These are phyloP conservation scores for Remersonia thermophila DNA, from an alignment of 2,329 filamentous ascomycete genomes.

Conservation along the genomic window DNA sequence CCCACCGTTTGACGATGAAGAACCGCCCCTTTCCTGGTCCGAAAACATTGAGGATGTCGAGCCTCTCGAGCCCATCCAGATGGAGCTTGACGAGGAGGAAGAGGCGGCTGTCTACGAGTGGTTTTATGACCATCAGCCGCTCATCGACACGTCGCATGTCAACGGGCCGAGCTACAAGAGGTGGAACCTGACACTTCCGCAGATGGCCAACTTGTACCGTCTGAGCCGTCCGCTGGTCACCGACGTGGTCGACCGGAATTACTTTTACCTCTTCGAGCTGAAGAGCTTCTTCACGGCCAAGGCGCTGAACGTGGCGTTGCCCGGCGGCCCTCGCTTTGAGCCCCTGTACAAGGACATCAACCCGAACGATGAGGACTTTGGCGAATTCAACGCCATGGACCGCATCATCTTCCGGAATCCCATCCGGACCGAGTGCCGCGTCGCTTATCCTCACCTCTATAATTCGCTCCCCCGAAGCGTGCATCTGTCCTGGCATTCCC, in stretches of 20 bases:
- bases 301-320: conserved; percentile 90
- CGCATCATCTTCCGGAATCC: conserved; percentile 96
- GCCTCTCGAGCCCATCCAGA: conserved; percentile 91
- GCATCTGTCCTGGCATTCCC: conserved; percentile 82
- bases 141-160: conserved; percentile 83
- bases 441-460: conserved; percentile 89
- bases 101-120: conserved; percentile 87
- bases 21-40: conserved; percentile 92
- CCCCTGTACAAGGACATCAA: conserved; percentile 97
- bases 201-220: conserved; percentile 93
- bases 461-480: conserved; percentile 94
- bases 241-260: conserved; percentile 90
- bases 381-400: conserved; percentile 98
- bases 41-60: conserved; percentile 99
- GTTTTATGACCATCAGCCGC: conserved; percentile 91
- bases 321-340: conserved; percentile 94
- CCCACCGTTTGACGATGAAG: conserved; percentile 95
- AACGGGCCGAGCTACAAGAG: conserved; percentile 94
- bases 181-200: conserved; percentile 85
- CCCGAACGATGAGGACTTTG: conserved; percentile 97
- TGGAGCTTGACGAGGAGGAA: conserved; percentile 92
- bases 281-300: conserved; percentile 94
- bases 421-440: conserved; percentile 88
- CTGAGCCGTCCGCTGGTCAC: conserved; percentile 83
- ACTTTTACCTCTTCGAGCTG: conserved; percentile 93